Percentiles rank a stretch among this genome's conserved stretches.
phyloP scores from a whole-genome alignment of 164 flowering plant species.

The Macadamia integrifolia region DNA sequence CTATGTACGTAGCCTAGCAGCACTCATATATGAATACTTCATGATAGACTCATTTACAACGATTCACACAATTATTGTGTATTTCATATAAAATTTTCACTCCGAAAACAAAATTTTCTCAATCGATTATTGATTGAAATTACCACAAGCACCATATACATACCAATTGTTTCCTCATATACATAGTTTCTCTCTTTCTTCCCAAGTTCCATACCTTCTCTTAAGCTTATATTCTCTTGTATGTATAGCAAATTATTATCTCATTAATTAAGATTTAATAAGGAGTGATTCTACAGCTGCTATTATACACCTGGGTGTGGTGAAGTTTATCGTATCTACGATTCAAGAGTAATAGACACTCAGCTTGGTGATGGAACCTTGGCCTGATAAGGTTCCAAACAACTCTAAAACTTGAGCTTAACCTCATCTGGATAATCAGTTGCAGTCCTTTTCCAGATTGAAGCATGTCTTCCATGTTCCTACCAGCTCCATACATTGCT shows the following conservation, averaged over 20 bases:
- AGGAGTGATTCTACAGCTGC: constrained; percentile 33
- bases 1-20: too few relatives aligned
- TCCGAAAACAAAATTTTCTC: too few relatives aligned
- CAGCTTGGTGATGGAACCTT: constrained; percentile 42
- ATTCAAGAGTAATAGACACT: constrained; percentile 31
- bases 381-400: constrained; percentile 45
- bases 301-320: constrained; percentile 37
- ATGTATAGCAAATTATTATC: too few relatives aligned
- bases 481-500: constrained; percentile 81
- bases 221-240: too few relatives aligned
- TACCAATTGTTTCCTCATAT: too few relatives aligned
- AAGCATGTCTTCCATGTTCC: constrained; percentile 69
- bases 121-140: too few relatives aligned
- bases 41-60: too few relatives aligned
- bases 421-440: constrained; percentile 25
- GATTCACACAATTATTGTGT: too few relatives aligned
- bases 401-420: constrained; percentile 42
- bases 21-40: too few relatives aligned
- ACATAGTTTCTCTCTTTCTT: too few relatives aligned
- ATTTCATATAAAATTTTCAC: too few relatives aligned
- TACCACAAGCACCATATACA: too few relatives aligned
- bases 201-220: background rate
- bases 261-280: background rate
- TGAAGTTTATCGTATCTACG: constrained; percentile 31
- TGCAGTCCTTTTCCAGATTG: constrained; percentile 62